Conservation (phyloP, 306 rosid genomes). For the Cercis canadensis region DNA sequence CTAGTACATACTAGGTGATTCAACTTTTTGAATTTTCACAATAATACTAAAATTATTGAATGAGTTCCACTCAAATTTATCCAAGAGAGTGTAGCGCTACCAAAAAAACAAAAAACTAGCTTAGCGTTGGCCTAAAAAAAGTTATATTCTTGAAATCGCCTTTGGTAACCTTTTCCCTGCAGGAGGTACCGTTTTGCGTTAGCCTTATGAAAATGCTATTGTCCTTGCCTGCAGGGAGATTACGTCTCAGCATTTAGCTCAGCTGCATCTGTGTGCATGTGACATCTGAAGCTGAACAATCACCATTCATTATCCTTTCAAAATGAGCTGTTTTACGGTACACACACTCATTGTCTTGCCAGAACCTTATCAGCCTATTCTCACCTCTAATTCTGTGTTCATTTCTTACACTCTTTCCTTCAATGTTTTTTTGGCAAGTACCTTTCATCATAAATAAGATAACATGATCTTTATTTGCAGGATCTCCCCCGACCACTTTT, state of each 20-base stretch:
- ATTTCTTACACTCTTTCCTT: background rate
- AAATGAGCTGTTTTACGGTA: constrained; percentile 25
- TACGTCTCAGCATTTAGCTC: constrained; percentile 7
- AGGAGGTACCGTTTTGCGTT: constrained; percentile 38
- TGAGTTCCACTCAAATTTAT: no score
- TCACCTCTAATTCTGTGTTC: constrained; percentile 28
- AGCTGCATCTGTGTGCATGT: background rate
- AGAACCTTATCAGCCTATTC: background rate
- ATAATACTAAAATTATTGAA: no score
- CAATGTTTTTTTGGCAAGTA: background rate
- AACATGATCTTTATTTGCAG: background rate
- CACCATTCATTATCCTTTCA: constrained; percentile 16
- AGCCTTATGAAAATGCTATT: constrained; percentile 24
- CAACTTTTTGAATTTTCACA: no score
- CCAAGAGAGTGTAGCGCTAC: no score
- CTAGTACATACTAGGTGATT: no score
- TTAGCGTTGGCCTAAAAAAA: no score
- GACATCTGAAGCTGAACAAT: constrained; percentile 29
- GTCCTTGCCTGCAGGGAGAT: constrained; percentile 30
- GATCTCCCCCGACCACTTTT: background rate
- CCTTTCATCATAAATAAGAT: constrained; percentile 16
- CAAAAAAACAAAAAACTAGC: no score
- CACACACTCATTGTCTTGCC: constrained; percentile 35
- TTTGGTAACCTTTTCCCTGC: background rate
- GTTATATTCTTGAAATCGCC: background rate